These are phyloP conservation scores for Malus domestica DNA, from an alignment of 306 rosid species.

Conservation along the genomic window ASM211411v1 NC_041795.1:6694001-6694500, in stretches of 20 bases:
- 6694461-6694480: constrained; percentile 31
- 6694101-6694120: constrained; percentile 1
- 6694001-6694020: constrained; percentile 30
- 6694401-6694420: constrained; percentile 38
- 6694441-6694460: constrained; percentile 21
- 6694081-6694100: constrained; percentile 24
- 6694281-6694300: constrained; percentile 15
- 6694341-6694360: constrained; percentile 29
- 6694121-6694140: not conserved
- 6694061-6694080: constrained; percentile 33
- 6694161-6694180: constrained; percentile 25
- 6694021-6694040: constrained; percentile 29
- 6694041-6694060: constrained; percentile 23
- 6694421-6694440: constrained; percentile 28
- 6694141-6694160: not conserved
- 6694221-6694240: constrained; percentile 27
- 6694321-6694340: constrained; percentile 28
- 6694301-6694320: constrained; percentile 2
- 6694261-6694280: constrained; percentile 27
- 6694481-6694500: constrained; percentile 3
- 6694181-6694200: constrained; percentile 31
- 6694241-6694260: constrained; percentile 32
- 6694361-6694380: constrained; percentile 36
- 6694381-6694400: constrained; percentile 25
- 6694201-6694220: constrained; percentile 36